Evolutionary conservation across 768 basidiomycete genomes (phyloP), one percentile per base, ranked within the genome.

Genomic region (Paxillus involutus): DNA sequence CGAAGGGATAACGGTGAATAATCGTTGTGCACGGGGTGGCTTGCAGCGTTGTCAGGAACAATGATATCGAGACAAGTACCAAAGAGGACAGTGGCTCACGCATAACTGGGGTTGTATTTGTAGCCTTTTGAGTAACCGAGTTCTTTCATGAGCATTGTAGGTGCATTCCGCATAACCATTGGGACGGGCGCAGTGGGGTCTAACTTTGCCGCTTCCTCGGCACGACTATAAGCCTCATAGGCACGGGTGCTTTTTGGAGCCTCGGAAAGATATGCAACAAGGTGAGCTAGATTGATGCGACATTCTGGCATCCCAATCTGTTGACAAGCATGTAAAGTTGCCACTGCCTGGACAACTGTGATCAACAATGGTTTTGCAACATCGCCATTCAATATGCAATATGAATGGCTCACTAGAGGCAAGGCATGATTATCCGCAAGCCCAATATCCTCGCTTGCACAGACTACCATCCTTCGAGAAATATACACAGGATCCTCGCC

Each of bases 361-460:
- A 47, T 43, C 6, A 51, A 13, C 33, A 3, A 36, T 65, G 44
- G 66, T 62, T 41, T 26, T 26, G 26, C 26, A 26, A 26, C 26
- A 26, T 26, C 26, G 14, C 12, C 44, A 3, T 13, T 11, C 4
- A 12, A 24, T 16, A 26, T 13, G 11, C 4, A 12, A 24, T 16
- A 26, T 30, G 21, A 52, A 49, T 44, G 36, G 48, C 81, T 53
- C 53, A 86, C 89, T 58, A 92, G 71, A 9, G 89, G 87, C 10
- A 94, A 75, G 0, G 88, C 89, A n/a, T 84, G 79, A 39, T 76
- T 78, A 68, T 94, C 88, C 26, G 90, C 91, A 7, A 91, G 72
- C 0, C 92, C 91, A 39, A 94, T 81, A 64, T 94, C 92, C 68
- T 94, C 92, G 58, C 88, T 89, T 3, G 92, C 91, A 59, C 88